These are phyloP conservation scores for Platismatia glauca DNA, from an alignment of 495 filamentous ascomycete species.

Conservation along the genomic window DNA sequence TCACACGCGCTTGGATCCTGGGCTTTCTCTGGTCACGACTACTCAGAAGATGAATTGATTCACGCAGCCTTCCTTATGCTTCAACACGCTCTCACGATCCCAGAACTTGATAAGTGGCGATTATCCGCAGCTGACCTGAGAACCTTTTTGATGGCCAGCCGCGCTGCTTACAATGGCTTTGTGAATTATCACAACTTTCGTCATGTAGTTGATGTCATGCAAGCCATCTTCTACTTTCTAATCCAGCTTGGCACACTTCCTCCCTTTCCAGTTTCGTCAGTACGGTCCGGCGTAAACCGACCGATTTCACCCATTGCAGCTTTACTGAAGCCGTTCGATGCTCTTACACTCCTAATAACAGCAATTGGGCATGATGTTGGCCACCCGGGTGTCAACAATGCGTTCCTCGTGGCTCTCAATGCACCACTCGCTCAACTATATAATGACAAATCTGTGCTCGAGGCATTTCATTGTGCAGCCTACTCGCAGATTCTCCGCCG, in stretches of 20 bases:
- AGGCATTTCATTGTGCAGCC: conserved; percentile 95
- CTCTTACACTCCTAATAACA: conserved; percentile 79
- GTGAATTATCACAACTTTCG: conserved; percentile 99
- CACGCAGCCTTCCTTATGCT: conserved; percentile 74
- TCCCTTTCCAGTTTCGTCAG: conserved; percentile 41
- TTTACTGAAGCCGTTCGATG: conserved; percentile 74
- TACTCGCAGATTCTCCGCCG: conserved; percentile 92
- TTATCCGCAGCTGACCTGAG: conserved; percentile 62
- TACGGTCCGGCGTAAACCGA: conserved; percentile 21
- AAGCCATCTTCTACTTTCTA: conserved; percentile 89
- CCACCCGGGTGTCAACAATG: conserved; percentile 96
- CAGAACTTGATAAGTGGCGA: conserved; percentile 70
- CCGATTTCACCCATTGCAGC: conserved; percentile 54
- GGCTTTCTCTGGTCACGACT: conserved; percentile 83
- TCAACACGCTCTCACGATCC: conserved; percentile 75
- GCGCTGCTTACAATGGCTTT: conserved; percentile 83
- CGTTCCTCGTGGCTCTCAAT: conserved; percentile 85
- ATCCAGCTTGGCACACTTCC: conserved; percentile 71
- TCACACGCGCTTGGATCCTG: conserved; percentile 66
- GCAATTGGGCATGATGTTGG: conserved; percentile 97
- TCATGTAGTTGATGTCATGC: conserved; percentile 90
- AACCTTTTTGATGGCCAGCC: conserved; percentile 72
- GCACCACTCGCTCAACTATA: conserved; percentile 95
- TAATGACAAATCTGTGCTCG: conserved; percentile 92
- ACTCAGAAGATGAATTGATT: conserved; percentile 79